Conservation (phyloP, 352 stramenopile genomes). For the Pythium angustatum region DNA sequence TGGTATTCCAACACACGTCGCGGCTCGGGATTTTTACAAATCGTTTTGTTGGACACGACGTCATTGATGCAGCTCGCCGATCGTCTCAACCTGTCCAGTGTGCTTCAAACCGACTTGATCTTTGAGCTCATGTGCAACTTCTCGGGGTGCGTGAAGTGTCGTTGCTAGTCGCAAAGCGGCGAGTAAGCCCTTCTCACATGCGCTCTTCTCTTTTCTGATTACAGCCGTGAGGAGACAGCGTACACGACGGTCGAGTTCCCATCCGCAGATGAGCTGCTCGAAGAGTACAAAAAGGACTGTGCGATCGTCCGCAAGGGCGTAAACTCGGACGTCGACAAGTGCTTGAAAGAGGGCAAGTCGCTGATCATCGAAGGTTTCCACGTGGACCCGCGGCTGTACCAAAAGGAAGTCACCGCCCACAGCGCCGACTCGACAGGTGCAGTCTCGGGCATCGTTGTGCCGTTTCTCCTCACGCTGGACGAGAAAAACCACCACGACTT, state of each 20-base stretch:
- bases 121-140: conserved; percentile 92
- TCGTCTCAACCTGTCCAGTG: conserved; percentile 84
- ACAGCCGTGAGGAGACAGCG: conserved; percentile 54
- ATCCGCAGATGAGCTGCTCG: conserved; percentile 61
- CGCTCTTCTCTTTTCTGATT: neutral
- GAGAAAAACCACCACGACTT: conserved; percentile 71
- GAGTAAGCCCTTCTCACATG: neutral
- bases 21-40: no score
- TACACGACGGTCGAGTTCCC: conserved; percentile 65
- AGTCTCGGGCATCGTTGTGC: conserved; percentile 76
- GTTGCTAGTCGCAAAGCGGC: neutral
- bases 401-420: conserved; percentile 57
- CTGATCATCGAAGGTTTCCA: conserved; percentile 88
- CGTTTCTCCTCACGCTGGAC: conserved; percentile 55
- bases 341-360: conserved; percentile 88
- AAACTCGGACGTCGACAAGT: conserved; percentile 88
- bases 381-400: conserved; percentile 84
- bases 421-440: conserved; percentile 29
- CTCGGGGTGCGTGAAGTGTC: conserved; percentile 56
- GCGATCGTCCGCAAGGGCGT: conserved; percentile 79
- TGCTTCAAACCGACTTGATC: conserved; percentile 86
- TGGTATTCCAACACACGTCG: no score
- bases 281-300: conserved; percentile 79
- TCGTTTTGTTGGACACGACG: no score
- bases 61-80: conserved; percentile 86